Base-by-base conservation (phyloP, 768 basidiomycete species). In the Termitomyces sp. region DNA sequence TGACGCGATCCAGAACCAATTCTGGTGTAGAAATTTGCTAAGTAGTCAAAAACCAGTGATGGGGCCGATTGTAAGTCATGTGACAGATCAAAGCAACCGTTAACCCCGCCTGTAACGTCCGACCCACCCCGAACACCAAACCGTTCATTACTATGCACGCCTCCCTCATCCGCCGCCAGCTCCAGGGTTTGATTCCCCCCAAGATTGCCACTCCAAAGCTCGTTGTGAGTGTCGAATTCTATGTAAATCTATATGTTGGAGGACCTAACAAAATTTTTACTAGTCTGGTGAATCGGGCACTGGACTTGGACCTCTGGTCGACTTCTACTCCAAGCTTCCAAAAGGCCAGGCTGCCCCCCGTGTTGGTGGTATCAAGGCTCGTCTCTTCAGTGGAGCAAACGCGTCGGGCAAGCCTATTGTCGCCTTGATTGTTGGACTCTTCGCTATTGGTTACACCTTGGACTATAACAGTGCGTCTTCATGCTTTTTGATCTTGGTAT, bases 261-360 rank as follows among this genome's bases (percentile, higher is more conserved):
- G 35, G 46, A 21, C 28, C 41, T 31, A 15, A 43, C 50, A 37
- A 51, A 60, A 58, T 54, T 65, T 50, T 63, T 57, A 11, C 52
- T 59, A 94, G 93, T 85, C 90, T 54, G 84, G 90, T 52, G 89
- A 87, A 54, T 83, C 89, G 53, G 91, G 92, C 44, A 84, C 83
- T 44, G 85, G 90, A 60, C 88, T 96, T 53, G 77, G 81, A 56
- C 85, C 86, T 33, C 87, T 98, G 68, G 93, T 97, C 61, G 85
- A 92, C 63, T 98, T 97, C 75, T 98, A 98, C 79, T 94, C 91
- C 58, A 95, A 93, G 73, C 83, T 98, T 50, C 96, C 94, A 62
- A 98, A 98, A 71, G 95, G 95, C 46, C 76, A 83, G 41, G 82
- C 85, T 37, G 77, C 90, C 17, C 68, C 78, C 40, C 75, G 84